These are phyloP conservation scores for Phytophthora europaea DNA, from an alignment of 352 stramenopile species.

Conservation along the genomic window DNA sequence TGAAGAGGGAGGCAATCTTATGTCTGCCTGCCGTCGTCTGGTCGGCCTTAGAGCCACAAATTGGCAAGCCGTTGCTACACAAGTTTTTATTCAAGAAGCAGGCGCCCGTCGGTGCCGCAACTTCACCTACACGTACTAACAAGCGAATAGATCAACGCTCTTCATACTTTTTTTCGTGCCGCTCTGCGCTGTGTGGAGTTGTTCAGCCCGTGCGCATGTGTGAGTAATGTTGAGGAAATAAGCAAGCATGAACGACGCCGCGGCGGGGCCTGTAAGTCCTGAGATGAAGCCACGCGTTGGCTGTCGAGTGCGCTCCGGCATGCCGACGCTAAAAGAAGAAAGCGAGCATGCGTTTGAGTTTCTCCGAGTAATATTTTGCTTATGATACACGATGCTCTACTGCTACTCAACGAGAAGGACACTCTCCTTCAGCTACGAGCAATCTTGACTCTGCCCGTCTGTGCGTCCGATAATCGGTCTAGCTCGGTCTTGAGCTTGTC, in stretches of 20 bases:
- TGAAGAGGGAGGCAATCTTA: not conserved
- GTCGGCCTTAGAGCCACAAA: conserved; percentile 22
- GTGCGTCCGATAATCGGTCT: conserved; percentile 39
- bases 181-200: not conserved
- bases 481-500: conserved; percentile 25
- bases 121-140: conserved; percentile 34
- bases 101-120: conserved; percentile 4
- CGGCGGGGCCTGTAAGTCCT: conserved; percentile 1
- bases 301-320: not conserved
- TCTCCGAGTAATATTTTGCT: conserved; percentile 45
- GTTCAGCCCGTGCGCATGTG: conserved; percentile 21
- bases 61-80: conserved; percentile 24
- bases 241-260: conserved; percentile 35
- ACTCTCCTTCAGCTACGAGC: conserved; percentile 42
- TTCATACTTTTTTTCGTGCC: conserved; percentile 37
- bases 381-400: conserved; percentile 57
- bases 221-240: conserved; percentile 46
- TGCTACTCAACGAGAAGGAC: conserved; percentile 49
- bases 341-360: conserved; percentile 11
- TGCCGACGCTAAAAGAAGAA: not conserved
- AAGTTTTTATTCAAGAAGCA: conserved; percentile 46
- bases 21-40: not conserved
- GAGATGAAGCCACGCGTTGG: conserved; percentile 7
- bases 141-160: conserved; percentile 43
- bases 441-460: conserved; percentile 36